phyloP scores from a whole-genome alignment of 441 rosid genomes.

The Euphorbia celastroides region DNA sequence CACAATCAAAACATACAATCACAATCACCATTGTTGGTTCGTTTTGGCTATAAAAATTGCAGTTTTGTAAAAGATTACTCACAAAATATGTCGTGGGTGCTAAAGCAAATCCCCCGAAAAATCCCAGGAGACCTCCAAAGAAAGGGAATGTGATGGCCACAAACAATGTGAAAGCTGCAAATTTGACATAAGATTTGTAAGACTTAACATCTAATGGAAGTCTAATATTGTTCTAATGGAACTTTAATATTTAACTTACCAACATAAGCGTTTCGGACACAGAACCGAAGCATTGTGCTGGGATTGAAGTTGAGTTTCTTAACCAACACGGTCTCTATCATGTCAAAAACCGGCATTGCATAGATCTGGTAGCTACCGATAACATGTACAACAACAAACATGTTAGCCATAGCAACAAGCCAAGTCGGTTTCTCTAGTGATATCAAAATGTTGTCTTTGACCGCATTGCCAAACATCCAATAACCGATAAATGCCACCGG shows the following conservation, averaged over 20 bases:
- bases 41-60: background rate
- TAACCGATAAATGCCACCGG: conserved; percentile 72
- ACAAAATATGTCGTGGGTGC: conserved; percentile 80
- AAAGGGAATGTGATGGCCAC: conserved; percentile 57
- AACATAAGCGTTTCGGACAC: conserved; percentile 52
- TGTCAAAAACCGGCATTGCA: conserved; percentile 84
- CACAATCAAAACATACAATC: background rate
- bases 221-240: no score
- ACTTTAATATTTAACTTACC: conserved; percentile 35
- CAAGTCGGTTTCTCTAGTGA: conserved; percentile 57
- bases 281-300: conserved; percentile 43
- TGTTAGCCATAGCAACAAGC: conserved; percentile 65
- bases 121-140: conserved; percentile 73
- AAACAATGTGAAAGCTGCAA: conserved; percentile 60
- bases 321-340: conserved; percentile 72
- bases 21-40: background rate
- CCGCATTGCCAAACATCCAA: conserved; percentile 51
- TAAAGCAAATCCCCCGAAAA: conserved; percentile 85
- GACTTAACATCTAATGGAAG: no score
- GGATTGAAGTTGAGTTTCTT: conserved; percentile 51
- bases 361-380: conserved; percentile 79
- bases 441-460: conserved; percentile 68
- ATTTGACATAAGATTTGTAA: background rate
- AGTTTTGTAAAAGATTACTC: conserved; percentile 13
- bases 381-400: conserved; percentile 72